A percentile compares a stretch with the other conserved stretches of the same genome.
These are phyloP conservation scores for Chaetomium sp. DNA, from an alignment of 2,329 filamentous ascomycete species.

Conservation along the genomic window DNA sequence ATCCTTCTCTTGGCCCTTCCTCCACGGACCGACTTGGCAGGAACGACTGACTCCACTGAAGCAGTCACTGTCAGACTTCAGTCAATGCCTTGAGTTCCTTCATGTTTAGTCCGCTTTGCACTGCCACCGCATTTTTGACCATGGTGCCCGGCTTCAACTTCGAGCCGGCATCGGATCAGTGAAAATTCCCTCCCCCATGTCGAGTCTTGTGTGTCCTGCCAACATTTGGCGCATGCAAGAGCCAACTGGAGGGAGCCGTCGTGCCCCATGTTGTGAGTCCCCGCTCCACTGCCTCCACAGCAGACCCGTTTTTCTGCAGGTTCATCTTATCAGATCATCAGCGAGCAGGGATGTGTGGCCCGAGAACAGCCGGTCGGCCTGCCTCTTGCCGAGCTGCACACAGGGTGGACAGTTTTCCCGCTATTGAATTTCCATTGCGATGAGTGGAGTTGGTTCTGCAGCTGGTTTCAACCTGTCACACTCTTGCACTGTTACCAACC, in stretches of 20 bases:
- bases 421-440: not conserved
- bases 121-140: not conserved
- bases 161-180: slow-evolving; percentile 4
- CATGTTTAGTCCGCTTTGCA: not conserved
- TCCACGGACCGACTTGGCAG: slow-evolving; percentile 7
- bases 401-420: not conserved
- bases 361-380: slow-evolving; percentile 4
- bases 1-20: not conserved
- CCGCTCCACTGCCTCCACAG: not conserved
- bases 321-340: slow-evolving; percentile 37
- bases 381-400: not conserved
- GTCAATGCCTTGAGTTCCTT: not conserved
- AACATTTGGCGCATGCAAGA: not conserved
- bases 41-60: not conserved
- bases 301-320: slow-evolving; percentile 25
- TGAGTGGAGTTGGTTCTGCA: no score
- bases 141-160: not conserved
- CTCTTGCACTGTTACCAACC: no score
- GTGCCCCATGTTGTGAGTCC: not conserved
- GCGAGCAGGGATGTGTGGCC: not conserved
- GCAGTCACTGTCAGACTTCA: not conserved
- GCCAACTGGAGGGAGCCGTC: slow-evolving; percentile 8
- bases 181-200: not conserved
- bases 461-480: no score
- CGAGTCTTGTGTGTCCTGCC: not conserved